Evolutionary conservation across 257 asterid genomes (phyloP).

Genomic region (Solanum virginianum): DNA sequence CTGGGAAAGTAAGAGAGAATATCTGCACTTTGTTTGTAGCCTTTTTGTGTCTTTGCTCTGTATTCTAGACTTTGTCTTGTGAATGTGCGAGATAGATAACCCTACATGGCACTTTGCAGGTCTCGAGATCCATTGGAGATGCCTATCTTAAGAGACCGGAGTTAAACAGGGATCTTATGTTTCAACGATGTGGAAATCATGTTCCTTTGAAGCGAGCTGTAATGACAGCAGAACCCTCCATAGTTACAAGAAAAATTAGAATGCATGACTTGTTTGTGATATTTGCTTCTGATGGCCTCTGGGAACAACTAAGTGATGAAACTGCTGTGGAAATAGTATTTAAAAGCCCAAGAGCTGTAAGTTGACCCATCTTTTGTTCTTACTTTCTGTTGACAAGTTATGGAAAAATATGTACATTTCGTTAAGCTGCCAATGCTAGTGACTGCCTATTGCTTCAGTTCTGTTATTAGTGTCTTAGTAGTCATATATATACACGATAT

Average conservation of each 20-base stretch:
- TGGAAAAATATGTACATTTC: background rate
- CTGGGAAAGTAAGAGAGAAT: background rate
- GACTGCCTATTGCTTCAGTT: background rate
- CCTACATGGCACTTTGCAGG: constrained; percentile 3
- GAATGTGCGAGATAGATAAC: background rate
- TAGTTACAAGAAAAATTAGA: constrained; percentile 5
- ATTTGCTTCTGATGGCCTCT: constrained; percentile 27
- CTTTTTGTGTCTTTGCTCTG: background rate
- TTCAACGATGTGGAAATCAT: constrained; percentile 5
- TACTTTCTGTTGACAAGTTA: background rate
- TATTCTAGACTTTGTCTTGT: background rate
- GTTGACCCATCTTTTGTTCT: background rate
- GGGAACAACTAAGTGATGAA: constrained; percentile 22
- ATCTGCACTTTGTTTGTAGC: background rate
- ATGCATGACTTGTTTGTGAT: constrained; percentile 14
- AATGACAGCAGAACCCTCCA: constrained; percentile 17
- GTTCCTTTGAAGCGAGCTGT: constrained; percentile 11
- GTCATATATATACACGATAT: background rate
- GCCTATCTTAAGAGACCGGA: constrained; percentile 16
- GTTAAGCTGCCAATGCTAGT: background rate
- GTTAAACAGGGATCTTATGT: constrained; percentile 11
- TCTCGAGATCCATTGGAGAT: constrained; percentile 24
- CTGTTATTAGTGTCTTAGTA: background rate
- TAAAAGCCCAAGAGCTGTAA: constrained; percentile 13
- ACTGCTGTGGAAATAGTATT: constrained; percentile 18